Evolutionary conservation across 2,329 filamentous ascomycete species (phyloP), one percentile per base, ranked within the genome.

Genomic region (Colletotrichum navitas): DNA sequence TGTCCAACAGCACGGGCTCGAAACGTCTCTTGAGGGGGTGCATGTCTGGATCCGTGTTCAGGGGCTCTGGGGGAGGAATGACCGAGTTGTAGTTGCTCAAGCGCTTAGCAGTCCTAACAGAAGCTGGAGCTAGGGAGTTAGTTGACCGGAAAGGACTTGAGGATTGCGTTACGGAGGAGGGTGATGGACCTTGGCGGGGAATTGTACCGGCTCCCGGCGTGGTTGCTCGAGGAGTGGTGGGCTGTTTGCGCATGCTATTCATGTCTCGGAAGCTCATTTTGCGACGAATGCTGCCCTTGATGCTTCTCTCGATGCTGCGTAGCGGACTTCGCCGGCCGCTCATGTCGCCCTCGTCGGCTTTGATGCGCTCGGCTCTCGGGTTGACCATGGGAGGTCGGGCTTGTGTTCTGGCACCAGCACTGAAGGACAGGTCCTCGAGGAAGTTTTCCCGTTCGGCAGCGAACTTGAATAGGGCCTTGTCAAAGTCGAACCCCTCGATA

Each of bases 41-140:
- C 94, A 98, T 98, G 74, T 97, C 91, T 24, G 95, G 94, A 71
- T 95, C 93, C 63, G 92, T 90, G 68, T 97, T 94, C 74, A 98
- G 90, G 12, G 95, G 95, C 80, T 98, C 94, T 16, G 96, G 96
- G 2, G 91, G 91, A 18, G 96, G 96, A 65, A 99, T 98, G 63
- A 99, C 96, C 1, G 96, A 98, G 81, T 98, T 98, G 83, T 99
- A 99, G 80, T 97, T 97, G 81, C 95, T 98, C 75, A 98, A 85
- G 76, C 96, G 90, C 83, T 91, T 96, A 47, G 95, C 91, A 6
- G 95, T 97, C 76, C 95, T 91, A 74, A 90, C 83, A 56, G 88
- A 90, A 71, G 87, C 88, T 89, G 74, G 61, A 75, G 76, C 68
- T 74, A 71, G 59, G 32, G 68, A 68, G 55, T 45, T 64, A 67